Conservation (phyloP, 768 basidiomycete species). For the Lactifluus rugatus region DNA sequence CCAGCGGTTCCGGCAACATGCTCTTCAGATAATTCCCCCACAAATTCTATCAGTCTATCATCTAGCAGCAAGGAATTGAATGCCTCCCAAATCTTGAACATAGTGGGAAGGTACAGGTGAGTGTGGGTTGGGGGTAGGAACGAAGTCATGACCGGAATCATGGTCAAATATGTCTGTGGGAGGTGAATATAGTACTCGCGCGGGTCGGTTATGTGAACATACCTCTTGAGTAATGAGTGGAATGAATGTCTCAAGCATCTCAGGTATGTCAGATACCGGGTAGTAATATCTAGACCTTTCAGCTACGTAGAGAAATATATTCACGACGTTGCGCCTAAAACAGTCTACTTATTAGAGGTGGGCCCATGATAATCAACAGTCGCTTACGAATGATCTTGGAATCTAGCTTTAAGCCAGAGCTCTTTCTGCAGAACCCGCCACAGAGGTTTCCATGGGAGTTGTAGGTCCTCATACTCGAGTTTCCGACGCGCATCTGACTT, state of each 20-base stretch:
- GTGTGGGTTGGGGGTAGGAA: constrained; percentile 63
- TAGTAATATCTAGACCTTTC: constrained; percentile 67
- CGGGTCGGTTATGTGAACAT: constrained; percentile 21
- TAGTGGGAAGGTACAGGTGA: constrained; percentile 56
- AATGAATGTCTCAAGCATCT: constrained; percentile 63
- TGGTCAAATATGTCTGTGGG: constrained; percentile 52
- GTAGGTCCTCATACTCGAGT: constrained; percentile 55
- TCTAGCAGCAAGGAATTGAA: constrained; percentile 68
- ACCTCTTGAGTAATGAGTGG: constrained; percentile 67
- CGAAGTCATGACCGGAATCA: constrained; percentile 65
- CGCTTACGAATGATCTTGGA: constrained; percentile 49
- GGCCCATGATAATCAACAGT: neutral
- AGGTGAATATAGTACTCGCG: neutral
- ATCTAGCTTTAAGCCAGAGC: constrained; percentile 59
- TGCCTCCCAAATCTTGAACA: constrained; percentile 72
- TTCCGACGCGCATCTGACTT: constrained; percentile 58
- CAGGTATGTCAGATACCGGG: constrained; percentile 49
- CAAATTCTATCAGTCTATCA: constrained; percentile 63
- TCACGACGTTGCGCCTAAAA: constrained; percentile 47
- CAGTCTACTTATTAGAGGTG: neutral
- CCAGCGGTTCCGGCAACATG: constrained; percentile 50
- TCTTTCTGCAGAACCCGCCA: constrained; percentile 69
- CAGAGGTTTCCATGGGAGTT: constrained; percentile 66
- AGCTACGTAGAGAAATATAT: constrained; percentile 64
- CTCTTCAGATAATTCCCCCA: constrained; percentile 61